Percentiles rank a stretch among this genome's conserved stretches.
Evolutionary conservation across 2,329 filamentous ascomycete species (phyloP).

Genomic region (Aspergillus floridensis): DNA sequence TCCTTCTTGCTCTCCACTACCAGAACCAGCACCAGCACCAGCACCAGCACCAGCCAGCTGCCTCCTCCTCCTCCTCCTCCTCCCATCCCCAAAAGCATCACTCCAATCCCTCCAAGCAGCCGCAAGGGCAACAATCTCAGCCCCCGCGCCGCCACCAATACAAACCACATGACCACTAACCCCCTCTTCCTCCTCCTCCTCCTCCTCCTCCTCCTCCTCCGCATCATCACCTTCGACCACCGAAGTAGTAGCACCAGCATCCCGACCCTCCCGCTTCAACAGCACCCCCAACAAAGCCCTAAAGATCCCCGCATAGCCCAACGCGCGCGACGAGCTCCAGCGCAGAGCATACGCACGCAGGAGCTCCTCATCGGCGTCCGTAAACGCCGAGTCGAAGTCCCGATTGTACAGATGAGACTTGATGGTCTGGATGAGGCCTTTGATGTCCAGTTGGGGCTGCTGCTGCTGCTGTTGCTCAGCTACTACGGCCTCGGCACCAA

Average conservation of each 20-base stretch:
- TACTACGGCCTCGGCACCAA: not conserved
- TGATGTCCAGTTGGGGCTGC: slow-evolving; percentile 33
- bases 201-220: no score
- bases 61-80: not conserved
- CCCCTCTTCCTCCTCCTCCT: not conserved
- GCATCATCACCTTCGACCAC: no score
- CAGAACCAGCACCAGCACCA: no score
- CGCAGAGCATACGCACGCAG: slow-evolving; percentile 81
- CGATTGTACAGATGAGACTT: slow-evolving; percentile 83
- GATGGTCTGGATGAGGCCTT: slow-evolving; percentile 68
- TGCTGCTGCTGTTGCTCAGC: not conserved
- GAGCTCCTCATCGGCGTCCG: slow-evolving; percentile 59
- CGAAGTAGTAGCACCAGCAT: not conserved
- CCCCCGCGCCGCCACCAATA: slow-evolving; percentile 64
- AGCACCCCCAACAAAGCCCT: slow-evolving; percentile 33
- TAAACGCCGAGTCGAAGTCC: slow-evolving; percentile 78
- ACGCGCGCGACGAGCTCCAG: slow-evolving; percentile 83
- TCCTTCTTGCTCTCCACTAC: not conserved
- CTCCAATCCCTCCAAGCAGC: slow-evolving; percentile 48
- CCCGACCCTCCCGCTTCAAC: not conserved
- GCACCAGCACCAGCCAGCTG: no score
- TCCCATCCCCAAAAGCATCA: slow-evolving; percentile 1
- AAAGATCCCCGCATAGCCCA: slow-evolving; percentile 73
- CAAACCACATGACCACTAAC: slow-evolving; percentile 47
- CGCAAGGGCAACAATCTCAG: slow-evolving; percentile 64